phyloP scores from a whole-genome alignment of 2,329 filamentous ascomycete species.

The Phaeosphaeriaceae sp. region DNA sequence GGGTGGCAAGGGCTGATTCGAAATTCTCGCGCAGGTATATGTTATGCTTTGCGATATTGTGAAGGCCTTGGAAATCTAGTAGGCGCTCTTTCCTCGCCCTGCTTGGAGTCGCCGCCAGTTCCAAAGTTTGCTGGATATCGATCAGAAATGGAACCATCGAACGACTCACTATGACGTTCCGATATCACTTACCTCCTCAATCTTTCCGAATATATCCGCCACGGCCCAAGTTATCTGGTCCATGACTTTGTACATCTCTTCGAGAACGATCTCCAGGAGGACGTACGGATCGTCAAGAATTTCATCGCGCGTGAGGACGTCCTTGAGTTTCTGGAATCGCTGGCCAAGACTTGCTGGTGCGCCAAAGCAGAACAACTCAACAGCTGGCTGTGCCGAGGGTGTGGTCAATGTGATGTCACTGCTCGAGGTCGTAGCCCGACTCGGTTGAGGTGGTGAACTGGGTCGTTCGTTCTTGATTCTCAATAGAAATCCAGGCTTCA shows the following conservation, averaged over 20 bases:
- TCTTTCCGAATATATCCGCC: conserved; percentile 35
- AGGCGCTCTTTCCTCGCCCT: conserved; percentile 27
- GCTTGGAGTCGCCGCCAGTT: conserved; percentile 21
- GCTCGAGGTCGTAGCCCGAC: conserved; percentile 18
- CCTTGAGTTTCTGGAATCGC: conserved; percentile 21
- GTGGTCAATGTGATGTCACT: conserved; percentile 16
- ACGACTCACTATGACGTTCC: too few species aligned
- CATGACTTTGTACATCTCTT: conserved; percentile 40
- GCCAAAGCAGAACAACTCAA: conserved; percentile 41
- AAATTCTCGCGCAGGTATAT: conserved; percentile 48
- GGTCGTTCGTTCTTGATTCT: conserved; percentile 17
- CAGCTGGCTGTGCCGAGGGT: background rate
- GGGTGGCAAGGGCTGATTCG: conserved; percentile 36
- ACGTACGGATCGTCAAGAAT: conserved; percentile 40
- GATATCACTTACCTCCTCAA: conserved; percentile 42
- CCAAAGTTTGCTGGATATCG: conserved; percentile 24
- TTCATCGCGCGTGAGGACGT: conserved; percentile 21
- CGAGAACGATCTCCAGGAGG: conserved; percentile 39
- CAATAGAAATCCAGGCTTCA: conserved; percentile 35
- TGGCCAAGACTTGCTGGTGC: conserved; percentile 23
- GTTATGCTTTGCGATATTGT: conserved; percentile 50
- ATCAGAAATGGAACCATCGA: conserved; percentile 16
- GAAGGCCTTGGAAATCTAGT: conserved; percentile 34
- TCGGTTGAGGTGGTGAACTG: conserved; percentile 2
- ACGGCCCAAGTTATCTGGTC: conserved; percentile 40